Evolutionary conservation across 192 early-diverging fungal genomes (phyloP), one percentile per base, ranked within the genome.

Genomic region (Coemansia sp.): DNA sequence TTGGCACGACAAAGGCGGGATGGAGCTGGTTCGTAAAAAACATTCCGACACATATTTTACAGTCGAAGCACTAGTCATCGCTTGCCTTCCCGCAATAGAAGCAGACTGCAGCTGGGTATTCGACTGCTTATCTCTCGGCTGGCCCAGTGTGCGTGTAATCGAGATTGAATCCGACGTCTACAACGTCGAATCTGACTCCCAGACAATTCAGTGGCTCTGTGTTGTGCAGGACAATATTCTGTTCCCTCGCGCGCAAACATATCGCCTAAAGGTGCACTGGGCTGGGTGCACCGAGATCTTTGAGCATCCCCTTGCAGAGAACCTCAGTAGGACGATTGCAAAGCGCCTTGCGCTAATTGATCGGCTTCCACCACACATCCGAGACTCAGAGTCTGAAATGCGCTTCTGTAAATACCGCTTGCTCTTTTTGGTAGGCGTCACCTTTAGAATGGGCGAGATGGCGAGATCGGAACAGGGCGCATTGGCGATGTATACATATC

Each of bases 201-300:
- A 15, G 13, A 61, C 59, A 14, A 33, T 65, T 32, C 63, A 53
- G 43, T 81, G 79, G 79, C 79, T 81, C 29, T 49, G 64, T 8
- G 41, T 69, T 29, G 67, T 62, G 6, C 79, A 81, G 33, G 67
- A 81, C 59, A 32, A 34, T 11, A 17, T 66, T 20, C 54, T 73
- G 50, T 75, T 81, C 29, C 79, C 79, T 38, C 46, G 46, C 2
- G 73, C 67, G 36, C 63, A 45, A 43, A 55, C 72, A 22, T 81
- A 75, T 35, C 72, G 79, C 6, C 35, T 81, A 49, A 75, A 63
- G n/a, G 57, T 63, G 14, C 66, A 61, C 61, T 81, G 79, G 79
- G 69, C 73, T 14, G 79, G 79, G 15, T 81, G 73, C 34, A 73
- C 64, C 25, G 79, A 81, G 57, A 70, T 75, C 4, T 81, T 81